phyloP scores from a whole-genome alignment of 495 filamentous ascomycete genomes.

The Pseudevernia furfuracea region DNA sequence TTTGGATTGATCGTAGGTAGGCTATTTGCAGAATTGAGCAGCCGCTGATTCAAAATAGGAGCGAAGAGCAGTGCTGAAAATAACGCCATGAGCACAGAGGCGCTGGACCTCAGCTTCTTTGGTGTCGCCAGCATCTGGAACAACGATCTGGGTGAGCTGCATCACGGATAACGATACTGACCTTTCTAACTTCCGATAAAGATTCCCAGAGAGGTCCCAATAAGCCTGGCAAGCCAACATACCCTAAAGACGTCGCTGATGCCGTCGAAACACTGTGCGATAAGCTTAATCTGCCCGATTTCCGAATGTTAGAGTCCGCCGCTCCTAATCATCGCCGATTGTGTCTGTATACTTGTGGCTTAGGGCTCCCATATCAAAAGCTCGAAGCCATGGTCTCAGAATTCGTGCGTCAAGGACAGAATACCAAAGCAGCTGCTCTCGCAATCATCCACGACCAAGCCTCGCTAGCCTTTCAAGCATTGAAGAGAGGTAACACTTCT shows the following conservation, averaged over 20 bases:
- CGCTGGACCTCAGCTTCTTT: slow-evolving; percentile 75
- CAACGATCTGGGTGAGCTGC: slow-evolving; percentile 55
- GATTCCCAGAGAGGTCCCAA: slow-evolving; percentile 19
- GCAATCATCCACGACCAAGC: slow-evolving; percentile 68
- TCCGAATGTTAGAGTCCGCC: slow-evolving; percentile 48
- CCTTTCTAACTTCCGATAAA: slow-evolving; percentile 11
- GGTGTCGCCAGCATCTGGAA: slow-evolving; percentile 77
- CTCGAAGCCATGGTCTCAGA: slow-evolving; percentile 55
- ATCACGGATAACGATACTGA: background rate
- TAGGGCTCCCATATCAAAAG: slow-evolving; percentile 54
- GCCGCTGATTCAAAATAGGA: slow-evolving; percentile 40
- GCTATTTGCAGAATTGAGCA: background rate
- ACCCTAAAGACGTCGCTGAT: slow-evolving; percentile 32
- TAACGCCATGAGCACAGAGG: slow-evolving; percentile 64
- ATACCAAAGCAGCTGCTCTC: slow-evolving; percentile 74
- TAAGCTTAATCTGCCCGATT: slow-evolving; percentile 40
- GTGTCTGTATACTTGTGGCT: slow-evolving; percentile 71
- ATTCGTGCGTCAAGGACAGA: slow-evolving; percentile 51
- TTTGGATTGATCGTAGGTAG: slow-evolving; percentile 60
- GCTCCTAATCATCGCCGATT: slow-evolving; percentile 68
- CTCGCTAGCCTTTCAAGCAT: slow-evolving; percentile 42
- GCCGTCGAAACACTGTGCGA: slow-evolving; percentile 46
- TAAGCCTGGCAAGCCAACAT: slow-evolving; percentile 14
- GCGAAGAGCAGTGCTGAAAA: slow-evolving; percentile 56
- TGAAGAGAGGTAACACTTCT: slow-evolving; percentile 38